Evolutionary conservation across 805 yeast genomes (phyloP).

Genomic region (Candida tallmaniae): DNA sequence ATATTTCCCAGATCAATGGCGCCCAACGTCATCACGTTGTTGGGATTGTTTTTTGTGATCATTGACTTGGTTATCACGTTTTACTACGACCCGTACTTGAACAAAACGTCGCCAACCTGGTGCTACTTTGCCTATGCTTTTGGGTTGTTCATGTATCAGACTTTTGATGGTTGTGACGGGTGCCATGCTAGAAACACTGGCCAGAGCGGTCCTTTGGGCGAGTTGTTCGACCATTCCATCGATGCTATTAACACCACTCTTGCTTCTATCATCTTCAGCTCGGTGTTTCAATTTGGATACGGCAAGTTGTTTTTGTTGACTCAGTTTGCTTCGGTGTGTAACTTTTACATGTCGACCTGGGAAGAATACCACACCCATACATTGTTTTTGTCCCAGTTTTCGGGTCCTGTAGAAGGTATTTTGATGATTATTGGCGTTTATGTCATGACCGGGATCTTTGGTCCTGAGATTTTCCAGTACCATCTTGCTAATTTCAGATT

Average conservation of each 20-base stretch:
- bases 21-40: slow-evolving; percentile 83
- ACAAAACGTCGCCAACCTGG: slow-evolving; percentile 67
- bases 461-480: slow-evolving; percentile 63
- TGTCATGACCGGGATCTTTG: slow-evolving; percentile 59
- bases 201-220: slow-evolving; percentile 93
- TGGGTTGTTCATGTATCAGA: slow-evolving; percentile 85
- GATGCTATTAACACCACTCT: slow-evolving; percentile 75
- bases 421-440: slow-evolving; percentile 55
- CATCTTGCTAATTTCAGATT: slow-evolving; percentile 30
- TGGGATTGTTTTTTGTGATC: slow-evolving; percentile 71
- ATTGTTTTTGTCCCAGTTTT: slow-evolving; percentile 67
- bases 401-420: slow-evolving; percentile 96
- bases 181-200: slow-evolving; percentile 93
- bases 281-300: slow-evolving; percentile 75
- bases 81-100: slow-evolving; percentile 66
- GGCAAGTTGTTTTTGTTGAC: slow-evolving; percentile 56
- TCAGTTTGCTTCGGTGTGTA: slow-evolving; percentile 70
- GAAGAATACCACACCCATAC: slow-evolving; percentile 91
- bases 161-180: slow-evolving; percentile 96
- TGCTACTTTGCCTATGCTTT: slow-evolving; percentile 71
- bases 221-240: slow-evolving; percentile 85
- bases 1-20: slow-evolving; percentile 87
- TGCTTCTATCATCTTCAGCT: slow-evolving; percentile 67
- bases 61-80: slow-evolving; percentile 61
- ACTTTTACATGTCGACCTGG: slow-evolving; percentile 91